phyloP scores from a whole-genome alignment of 2,329 filamentous ascomycete genomes.

The Bipolaris zeicola region DNA sequence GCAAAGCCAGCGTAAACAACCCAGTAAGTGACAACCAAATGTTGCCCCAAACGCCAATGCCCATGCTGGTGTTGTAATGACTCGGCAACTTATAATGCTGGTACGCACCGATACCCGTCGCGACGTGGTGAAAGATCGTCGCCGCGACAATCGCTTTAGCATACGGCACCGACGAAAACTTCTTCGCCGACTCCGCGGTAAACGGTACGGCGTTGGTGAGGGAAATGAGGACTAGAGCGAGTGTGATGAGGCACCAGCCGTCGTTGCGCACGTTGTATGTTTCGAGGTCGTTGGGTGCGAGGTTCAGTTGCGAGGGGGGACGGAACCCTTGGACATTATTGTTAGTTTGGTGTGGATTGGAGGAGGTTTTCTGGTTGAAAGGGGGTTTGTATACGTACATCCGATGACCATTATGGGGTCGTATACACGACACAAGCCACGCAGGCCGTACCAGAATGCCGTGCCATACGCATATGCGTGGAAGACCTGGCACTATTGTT shows the following conservation, averaged over 20 bases:
- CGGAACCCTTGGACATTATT: conserved; percentile 24
- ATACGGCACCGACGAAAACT: conserved; percentile 16
- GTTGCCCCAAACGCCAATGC: conserved; percentile 34
- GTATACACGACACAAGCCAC: conserved; percentile 31
- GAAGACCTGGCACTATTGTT: conserved; percentile 20
- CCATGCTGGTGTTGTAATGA: conserved; percentile 34
- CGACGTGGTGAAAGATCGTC: conserved; percentile 31
- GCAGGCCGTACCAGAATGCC: conserved; percentile 35
- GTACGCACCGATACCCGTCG: conserved; percentile 30
- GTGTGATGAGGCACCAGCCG: conserved; percentile 36
- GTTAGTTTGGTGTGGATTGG: conserved; percentile 5
- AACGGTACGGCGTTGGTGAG: conserved; percentile 31
- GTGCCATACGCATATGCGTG: conserved; percentile 35
- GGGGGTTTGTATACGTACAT: conserved; percentile 17
- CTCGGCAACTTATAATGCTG: conserved; percentile 34
- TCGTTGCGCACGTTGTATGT: conserved; percentile 34
- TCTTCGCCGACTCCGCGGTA: conserved; percentile 6
- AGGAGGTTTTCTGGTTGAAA: neutral
- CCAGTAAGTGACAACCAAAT: conserved; percentile 32
- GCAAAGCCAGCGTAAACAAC: conserved; percentile 16
- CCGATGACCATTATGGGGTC: conserved; percentile 34
- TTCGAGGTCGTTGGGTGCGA: conserved; percentile 31
- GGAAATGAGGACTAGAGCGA: conserved; percentile 29
- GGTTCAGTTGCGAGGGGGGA: conserved; percentile 30
- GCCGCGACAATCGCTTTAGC: conserved; percentile 30